Base-by-base conservation (phyloP, 1,139 yeast genomes). In the Magnusiomyces sp. region DNA sequence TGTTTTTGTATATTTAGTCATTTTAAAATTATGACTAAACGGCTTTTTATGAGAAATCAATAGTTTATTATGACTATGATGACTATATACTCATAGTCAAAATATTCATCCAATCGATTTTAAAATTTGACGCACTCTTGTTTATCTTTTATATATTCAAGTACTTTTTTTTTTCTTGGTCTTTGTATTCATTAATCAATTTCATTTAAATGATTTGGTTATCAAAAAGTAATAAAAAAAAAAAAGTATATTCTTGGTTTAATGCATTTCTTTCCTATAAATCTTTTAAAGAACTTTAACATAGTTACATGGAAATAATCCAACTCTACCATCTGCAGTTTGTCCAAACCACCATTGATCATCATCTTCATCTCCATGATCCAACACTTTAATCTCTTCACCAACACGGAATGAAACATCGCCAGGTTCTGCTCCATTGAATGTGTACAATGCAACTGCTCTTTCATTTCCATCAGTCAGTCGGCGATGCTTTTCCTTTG, bases 261-360 rank as follows among this genome's bases (percentile, higher is more conserved):
- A 14, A 38, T 13, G 11, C 40, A 7, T 13, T 36, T 6, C 6
- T 6, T 13, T 13, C 39, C 39, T 7, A 13, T 29, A 11, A 6
- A 29, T 33, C 17, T 16, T n/a, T n/a, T n/a, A 37, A 20, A 44
- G 27, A 19, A 55, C 51, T 46, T 60, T 55, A 17, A 78, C 80
- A 58, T 80, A 79, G 59, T 77, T 80, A 5, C 69, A 60, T 1
- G 88, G 87, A 57, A 81, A 79, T 17, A 69, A 55, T 0, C 87
- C 88, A 27, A 62, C 54, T 23, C 62, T 56, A 0, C 78, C 82
- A 45, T 71, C 67, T 5, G 51, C 40, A 43, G 72, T 56, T 57
- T 72, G 72, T 1, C 86, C 87, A 53, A 71, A 72, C 84, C 85
- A 81, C 87, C 87, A 81, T 32, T 67, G 65, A 5, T 73, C 74